Percentiles rank a stretch among this genome's conserved stretches.
phyloP scores from a whole-genome alignment of 192 early-diverging fungal species.

The Rhizophagus prolifer region DNA sequence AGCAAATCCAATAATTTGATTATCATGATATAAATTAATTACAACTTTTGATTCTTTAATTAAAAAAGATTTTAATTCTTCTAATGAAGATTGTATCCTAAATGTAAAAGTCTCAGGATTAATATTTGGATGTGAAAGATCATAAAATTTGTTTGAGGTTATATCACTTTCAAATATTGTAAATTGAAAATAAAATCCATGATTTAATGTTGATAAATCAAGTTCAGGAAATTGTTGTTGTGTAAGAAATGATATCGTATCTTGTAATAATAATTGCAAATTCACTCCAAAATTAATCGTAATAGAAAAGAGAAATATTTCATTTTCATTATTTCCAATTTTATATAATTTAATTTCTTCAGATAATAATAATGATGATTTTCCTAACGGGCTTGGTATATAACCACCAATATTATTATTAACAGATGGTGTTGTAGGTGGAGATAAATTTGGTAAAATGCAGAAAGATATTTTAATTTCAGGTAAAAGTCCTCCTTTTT shows the following conservation, averaged over 20 bases:
- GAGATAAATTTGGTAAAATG: slow-evolving; percentile 27
- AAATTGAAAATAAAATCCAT: slow-evolving; percentile 28
- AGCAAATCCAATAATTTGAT: slow-evolving; percentile 42
- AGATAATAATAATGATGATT: background rate
- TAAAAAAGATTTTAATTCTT: slow-evolving; percentile 24
- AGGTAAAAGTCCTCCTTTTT: slow-evolving; percentile 33
- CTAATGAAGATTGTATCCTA: slow-evolving; percentile 13
- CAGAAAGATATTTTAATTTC: slow-evolving; percentile 46
- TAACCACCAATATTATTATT: background rate
- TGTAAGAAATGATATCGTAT: slow-evolving; percentile 11
- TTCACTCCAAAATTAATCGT: slow-evolving; percentile 32
- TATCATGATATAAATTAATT: slow-evolving; percentile 42
- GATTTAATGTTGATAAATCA: slow-evolving; percentile 8
- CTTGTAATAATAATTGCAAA: slow-evolving; percentile 26
- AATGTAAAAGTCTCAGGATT: slow-evolving; percentile 27
- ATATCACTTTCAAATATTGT: slow-evolving; percentile 17
- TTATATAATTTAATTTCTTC: slow-evolving; percentile 7
- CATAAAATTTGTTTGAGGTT: slow-evolving; percentile 24
- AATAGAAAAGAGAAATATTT: slow-evolving; percentile 22
- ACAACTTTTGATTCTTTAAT: slow-evolving; percentile 31
- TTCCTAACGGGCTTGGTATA: background rate
- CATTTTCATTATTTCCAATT: slow-evolving; percentile 15
- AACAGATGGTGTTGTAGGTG: background rate
- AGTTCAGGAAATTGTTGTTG: slow-evolving; percentile 20
- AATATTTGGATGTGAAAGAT: slow-evolving; percentile 29